These are phyloP conservation scores for Microcos paniculata DNA, from an alignment of 345 rosid species.

Conservation along the genomic window DNA sequence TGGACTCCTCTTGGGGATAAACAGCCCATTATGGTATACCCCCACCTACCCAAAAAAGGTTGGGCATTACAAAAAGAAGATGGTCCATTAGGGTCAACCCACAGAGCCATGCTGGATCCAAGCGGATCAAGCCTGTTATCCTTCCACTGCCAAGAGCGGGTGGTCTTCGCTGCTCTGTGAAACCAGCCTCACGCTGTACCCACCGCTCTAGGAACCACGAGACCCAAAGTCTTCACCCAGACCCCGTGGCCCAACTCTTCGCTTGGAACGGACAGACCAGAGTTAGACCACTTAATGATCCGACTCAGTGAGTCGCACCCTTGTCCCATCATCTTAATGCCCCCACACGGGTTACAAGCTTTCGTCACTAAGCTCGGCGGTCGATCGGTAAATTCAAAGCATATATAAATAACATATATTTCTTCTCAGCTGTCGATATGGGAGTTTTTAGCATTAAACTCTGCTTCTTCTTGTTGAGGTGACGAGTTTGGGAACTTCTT, in stretches of 20 bases:
- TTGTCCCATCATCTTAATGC: background rate
- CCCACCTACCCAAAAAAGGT: too few species aligned
- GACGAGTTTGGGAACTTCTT: background rate
- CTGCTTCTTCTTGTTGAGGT: background rate
- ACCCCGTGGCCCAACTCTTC: background rate
- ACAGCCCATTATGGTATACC: too few species aligned
- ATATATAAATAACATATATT: background rate
- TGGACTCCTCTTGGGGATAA: too few species aligned
- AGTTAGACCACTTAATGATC: background rate
- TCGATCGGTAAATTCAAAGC: too few species aligned
- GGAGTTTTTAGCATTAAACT: background rate
- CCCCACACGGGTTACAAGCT: background rate
- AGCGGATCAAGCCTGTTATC: background rate
- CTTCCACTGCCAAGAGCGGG: constrained; percentile 7
- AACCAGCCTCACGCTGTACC: background rate
- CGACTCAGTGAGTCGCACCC: background rate
- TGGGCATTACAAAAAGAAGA: background rate
- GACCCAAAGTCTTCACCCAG: background rate
- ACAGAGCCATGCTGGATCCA: background rate
- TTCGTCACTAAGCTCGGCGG: background rate
- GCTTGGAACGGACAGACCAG: background rate
- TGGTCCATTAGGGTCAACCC: background rate
- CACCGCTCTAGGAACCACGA: background rate
- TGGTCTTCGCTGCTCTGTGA: constrained; percentile 4
- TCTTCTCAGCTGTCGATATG: background rate